Evolutionary conservation across 2,329 filamentous ascomycete genomes (phyloP), one percentile per base, ranked within the genome.

Genomic region (Diaporthe citriasiana): DNA sequence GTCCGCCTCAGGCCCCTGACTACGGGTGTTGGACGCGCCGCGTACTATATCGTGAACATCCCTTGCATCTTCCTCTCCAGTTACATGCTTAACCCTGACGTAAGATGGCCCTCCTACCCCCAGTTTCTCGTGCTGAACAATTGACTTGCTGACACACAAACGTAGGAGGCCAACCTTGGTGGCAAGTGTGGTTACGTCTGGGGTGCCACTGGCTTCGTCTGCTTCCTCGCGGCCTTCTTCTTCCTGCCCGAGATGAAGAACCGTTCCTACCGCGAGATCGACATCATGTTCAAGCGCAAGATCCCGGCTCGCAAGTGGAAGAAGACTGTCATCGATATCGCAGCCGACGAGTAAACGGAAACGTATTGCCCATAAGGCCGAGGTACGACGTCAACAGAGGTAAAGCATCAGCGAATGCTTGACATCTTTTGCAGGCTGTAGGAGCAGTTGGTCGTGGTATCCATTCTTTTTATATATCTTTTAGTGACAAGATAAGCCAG

Each of bases 31-130:
- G 91, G 91, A 79, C 90, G 91, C 79, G 90, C 82, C 71, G 82
- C 85, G 15, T 93, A 93, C 85, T 93, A 93, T 82, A 77, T 91
- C 9, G 84, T 91, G 75, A 87, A 93, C 73, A 92, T 93, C 79
- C 90, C 91, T 78, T 91, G 89, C 78, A 93, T 93, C 79, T 92
- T 91, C 87, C 86, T 91, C 10, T 81, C 85, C 8, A 88, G 85
- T 76, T 90, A 87, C 78, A 90, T 92, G 88, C 89, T 92, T 75
- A 92, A 91, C 85, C 81, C 86, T 3, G 82, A 81, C 4, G 85
- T 84, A 84, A 76, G 83, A 59, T 5, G n/a, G n/a, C n/a, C n/a
- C n/a, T n/a, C 9, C 4, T n/a, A 7, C 4, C 47, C 7, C 22
- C 22, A 8, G 19, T 9, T n/a, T 47, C 12, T 76, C 53, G 56